Percentiles rank a stretch among this genome's conserved stretches.
phyloP scores from a whole-genome alignment of 139 green algal genomes.

The Pycnococcus provasolii region DNA sequence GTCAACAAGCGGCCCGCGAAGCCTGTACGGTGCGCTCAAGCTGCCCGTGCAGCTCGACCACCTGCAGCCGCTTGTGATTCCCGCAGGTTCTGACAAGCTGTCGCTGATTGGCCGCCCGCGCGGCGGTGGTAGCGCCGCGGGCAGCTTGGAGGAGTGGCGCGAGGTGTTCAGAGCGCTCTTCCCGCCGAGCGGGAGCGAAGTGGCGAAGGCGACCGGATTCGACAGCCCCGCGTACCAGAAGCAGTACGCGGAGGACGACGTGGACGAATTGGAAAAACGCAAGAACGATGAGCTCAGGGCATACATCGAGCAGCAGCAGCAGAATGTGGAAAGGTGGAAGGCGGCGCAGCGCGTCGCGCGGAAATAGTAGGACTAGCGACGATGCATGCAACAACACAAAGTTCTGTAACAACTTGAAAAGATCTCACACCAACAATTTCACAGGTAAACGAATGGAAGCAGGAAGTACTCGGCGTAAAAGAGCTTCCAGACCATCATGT shows the following conservation, averaged over 20 bases:
- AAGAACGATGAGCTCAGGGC: constrained; percentile 4
- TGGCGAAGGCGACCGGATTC: neutral
- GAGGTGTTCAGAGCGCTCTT: constrained; percentile 5
- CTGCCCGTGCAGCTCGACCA: neutral
- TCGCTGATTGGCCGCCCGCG: constrained; percentile 39
- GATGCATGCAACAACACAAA: no score
- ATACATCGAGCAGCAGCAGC: neutral
- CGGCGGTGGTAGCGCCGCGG: constrained; percentile 11
- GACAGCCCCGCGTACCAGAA: neutral
- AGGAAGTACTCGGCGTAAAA: no score
- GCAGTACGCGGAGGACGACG: constrained; percentile 7
- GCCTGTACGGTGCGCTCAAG: no score
- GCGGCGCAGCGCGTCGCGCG: no score
- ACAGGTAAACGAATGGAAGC: no score
- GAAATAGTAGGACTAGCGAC: no score
- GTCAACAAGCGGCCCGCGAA: no score
- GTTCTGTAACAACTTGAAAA: no score
- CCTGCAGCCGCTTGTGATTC: constrained; percentile 28
- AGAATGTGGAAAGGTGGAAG: neutral
- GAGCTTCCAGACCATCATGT: no score
- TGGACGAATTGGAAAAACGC: neutral
- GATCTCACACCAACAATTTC: no score
- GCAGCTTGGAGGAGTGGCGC: constrained; percentile 5
- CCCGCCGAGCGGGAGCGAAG: neutral
- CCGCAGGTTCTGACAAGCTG: constrained; percentile 38